Base-by-base conservation (phyloP, 2,329 filamentous ascomycete species). In the Basipetospora chlamydospora region DNA sequence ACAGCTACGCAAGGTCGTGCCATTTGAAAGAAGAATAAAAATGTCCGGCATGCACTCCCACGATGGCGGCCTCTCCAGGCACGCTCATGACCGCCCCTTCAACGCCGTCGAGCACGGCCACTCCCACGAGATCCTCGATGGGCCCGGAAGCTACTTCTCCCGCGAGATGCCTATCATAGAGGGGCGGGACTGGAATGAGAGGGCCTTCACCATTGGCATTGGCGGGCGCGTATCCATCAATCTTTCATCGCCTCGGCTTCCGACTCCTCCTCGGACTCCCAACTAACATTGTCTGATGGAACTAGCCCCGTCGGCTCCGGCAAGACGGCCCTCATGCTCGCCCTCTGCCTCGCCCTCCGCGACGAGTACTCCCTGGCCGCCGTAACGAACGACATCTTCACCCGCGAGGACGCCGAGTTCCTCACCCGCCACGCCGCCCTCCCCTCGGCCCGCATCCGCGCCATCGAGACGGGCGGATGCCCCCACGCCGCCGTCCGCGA, bases 371-470 rank as follows among this genome's bases (percentile, higher is more conserved):
- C 78, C 53, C 81, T 98, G 50, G 90, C 90, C 1, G 90, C 86
- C 41, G 88, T 98, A 16, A 98, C 90, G 34, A 96, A 96, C 68
- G 88, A 96, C 67, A 96, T 96, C 67, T 96, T 96, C 68, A 96
- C 88, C 16, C 80, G 81, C 45, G 90, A 98, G 63, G 90, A 98
- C 66, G 87, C 87, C 64, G 90, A 96, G 60, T 98, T 98, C 64
- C 77, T 98, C 18, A 93, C 85, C 41, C 77, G 77, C 39, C 71
- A 95, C 68, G 70, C 73, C 45, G 90, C 90, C 5, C 77, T 96
- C 0, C 80, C 87, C 0, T 70, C 87, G 5, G 58, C 70, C 20
- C 83, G 88, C 41, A 96, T 96, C 63, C 76, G 80, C 42, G 90
- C 90, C 52, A 96, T 98, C 58, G 90, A 98, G 62, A 98, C 90